Base-by-base conservation (phyloP, 352 stramenopile species). In the Blastocystis sp. region DNA sequence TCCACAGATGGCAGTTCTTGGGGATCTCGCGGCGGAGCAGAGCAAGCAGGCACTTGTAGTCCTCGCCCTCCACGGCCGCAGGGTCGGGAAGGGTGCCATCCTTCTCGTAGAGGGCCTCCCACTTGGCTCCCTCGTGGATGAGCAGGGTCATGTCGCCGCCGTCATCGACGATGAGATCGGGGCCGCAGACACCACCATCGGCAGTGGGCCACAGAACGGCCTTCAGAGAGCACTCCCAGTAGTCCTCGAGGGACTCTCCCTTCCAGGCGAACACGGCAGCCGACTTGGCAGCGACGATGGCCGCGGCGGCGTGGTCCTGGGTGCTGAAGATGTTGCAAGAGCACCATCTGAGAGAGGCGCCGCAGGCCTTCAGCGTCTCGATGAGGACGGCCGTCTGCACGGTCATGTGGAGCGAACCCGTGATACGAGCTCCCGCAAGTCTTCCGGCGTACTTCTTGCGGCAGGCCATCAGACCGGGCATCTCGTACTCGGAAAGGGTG, bases 241-340 rank as follows among this genome's bases (percentile, higher is more conserved):
- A 99, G 92, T 95, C 96, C 90, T 98, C 95, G 41, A 98, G 93
- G 41, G 95, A 96, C 92, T 99, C 96, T 89, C 96, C 95, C 93
- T 99, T 99, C 96, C 96, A 99, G 53, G 96, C 96, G 89, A 98
- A 99, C 45, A 99, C 95, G 52, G 95, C 95, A 79, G 96, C 95
- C 86, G 94, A 95, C 89, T 93, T 92, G 89, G 98, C 95, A 89
- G 95, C 94, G 0, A 95, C 96, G 86, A 98, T 98, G 69, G 96
- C 96, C 14, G 96, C 95, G 59, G 96, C 96, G 66, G 96, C 96
- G 92, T 98, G 96, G 91, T 98, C 95, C 91, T 98, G 96, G 77
- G 96, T 99, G 61, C 94, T 98, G 92, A 98, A 99, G 89, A 99
- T 99, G 94, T 99, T 98, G 93, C 96, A 98, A 77, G 93, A 97